Percentiles rank a stretch among this genome's conserved stretches.
Conservation (phyloP, 208 protist genomes). For the Entamoeba moshkovskii region DNA sequence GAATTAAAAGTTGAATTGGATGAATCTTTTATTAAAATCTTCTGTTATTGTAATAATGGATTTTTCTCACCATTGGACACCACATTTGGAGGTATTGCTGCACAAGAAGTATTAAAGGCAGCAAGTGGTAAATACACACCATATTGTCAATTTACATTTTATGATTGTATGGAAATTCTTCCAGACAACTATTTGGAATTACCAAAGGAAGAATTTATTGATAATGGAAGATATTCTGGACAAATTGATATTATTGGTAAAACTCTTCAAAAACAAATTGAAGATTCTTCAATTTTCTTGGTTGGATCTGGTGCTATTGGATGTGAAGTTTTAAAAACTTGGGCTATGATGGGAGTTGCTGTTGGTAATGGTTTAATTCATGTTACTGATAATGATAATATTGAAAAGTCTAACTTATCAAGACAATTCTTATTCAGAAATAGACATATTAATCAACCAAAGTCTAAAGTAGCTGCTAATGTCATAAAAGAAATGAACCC, state of each 20-base stretch:
- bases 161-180: conserved; percentile 40
- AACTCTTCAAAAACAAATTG: conserved; percentile 38
- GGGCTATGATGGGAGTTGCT: conserved; percentile 81
- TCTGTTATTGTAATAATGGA: not conserved
- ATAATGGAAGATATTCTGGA: conserved; percentile 60
- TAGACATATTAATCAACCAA: conserved; percentile 74
- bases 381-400: conserved; percentile 96
- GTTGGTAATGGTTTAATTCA: conserved; percentile 49
- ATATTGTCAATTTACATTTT: conserved; percentile 40
- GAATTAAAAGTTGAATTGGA: conserved; percentile 17
- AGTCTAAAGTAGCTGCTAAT: conserved; percentile 70
- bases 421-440: conserved; percentile 95
- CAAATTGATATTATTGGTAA: conserved; percentile 79
- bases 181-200: not conserved
- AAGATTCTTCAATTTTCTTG: conserved; percentile 52
- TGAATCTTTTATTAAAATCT: not conserved
- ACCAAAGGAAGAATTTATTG: not conserved
- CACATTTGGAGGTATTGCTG: conserved; percentile 47
- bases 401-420: conserved; percentile 96
- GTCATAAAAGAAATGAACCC: conserved; percentile 77
- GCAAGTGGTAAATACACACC: conserved; percentile 50
- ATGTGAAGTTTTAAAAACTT: conserved; percentile 92
- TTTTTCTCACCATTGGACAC: conserved; percentile 32
- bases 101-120: conserved; percentile 52
- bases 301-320: conserved; percentile 90